Base-by-base conservation (phyloP, 306 rosid genomes). In the Spatholobus suberectus region DNA sequence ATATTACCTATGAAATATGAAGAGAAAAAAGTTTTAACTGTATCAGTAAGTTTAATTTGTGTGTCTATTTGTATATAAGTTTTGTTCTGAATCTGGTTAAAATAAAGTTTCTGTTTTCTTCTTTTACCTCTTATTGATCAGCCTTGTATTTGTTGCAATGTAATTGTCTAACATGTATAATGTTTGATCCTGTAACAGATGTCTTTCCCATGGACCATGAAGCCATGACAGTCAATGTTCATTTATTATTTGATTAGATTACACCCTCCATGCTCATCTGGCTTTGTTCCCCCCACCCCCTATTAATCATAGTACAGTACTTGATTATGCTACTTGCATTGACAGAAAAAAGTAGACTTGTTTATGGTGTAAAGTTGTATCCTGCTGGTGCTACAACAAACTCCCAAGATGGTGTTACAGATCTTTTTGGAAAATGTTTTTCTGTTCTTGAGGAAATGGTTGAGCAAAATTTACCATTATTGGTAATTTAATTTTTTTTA, bases 381-480 rank as follows among this genome's bases (percentile, higher is more conserved):
- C 98, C 97, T 82, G 97, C 97, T 79, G 98, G 97, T 81, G 97
- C 98, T 12, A 95, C 98, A 2, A 95, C 98, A 43, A 93, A 95
- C 78, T 93, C 97, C 83, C 97, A 93, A 85, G 94, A 95, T 85
- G 98, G 98, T 43, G 98, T 95, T 35, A 93, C 95, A 11, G 94
- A 93, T 92, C 89, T 90, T 52, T 89, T 92, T 47, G 93, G 97
- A 38, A 93, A 87, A 78, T 95, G 98, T 86, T 87, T 90, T 66
- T 87, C 95, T n/a, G 98, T 88, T 70, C 98, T 95, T 9, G 89
- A 93, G 86, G 93, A 91, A 90, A 93, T 95, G 97, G 89, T 77
- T 82, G 90, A 88, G 81, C 94, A 90, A 52, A 86, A 86, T 68
- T 88, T 95, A 78, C 98, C 97, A 76, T 80, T 93, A 59, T 82